phyloP scores from a whole-genome alignment of 805 yeast genomes.

The Kuraishia cidri region DNA sequence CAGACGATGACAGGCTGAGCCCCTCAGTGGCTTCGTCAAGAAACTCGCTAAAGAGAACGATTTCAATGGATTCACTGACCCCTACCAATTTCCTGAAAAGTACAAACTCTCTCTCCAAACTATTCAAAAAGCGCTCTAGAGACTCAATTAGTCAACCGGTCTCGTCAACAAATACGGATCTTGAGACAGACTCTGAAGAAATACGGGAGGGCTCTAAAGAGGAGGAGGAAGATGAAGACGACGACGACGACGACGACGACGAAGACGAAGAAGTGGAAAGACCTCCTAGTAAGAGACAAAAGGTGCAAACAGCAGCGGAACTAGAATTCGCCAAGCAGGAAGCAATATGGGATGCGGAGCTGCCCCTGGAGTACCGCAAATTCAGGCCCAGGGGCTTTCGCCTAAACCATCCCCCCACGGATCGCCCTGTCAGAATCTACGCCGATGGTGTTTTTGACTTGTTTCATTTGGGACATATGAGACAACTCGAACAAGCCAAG shows the following conservation, averaged over 20 bases:
- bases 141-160: too few species aligned
- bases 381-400: slow-evolving; percentile 74
- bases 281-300: too few species aligned
- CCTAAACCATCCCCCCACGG: slow-evolving; percentile 76
- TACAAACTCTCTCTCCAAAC: slow-evolving; percentile 1
- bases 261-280: too few species aligned
- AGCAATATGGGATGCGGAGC: slow-evolving; percentile 44
- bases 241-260: too few species aligned
- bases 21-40: not conserved
- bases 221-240: too few species aligned
- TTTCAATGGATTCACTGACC: slow-evolving; percentile 2
- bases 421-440: slow-evolving; percentile 84
- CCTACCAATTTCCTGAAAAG: slow-evolving; percentile 1
- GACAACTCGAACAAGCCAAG: slow-evolving; percentile 94
- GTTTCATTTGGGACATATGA: slow-evolving; percentile 96
- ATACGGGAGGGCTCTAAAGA: not conserved
- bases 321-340: slow-evolving; percentile 1
- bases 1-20: too few species aligned
- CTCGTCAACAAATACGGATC: too few species aligned
- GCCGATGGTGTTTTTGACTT: slow-evolving; percentile 98
- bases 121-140: too few species aligned
- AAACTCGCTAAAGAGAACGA: slow-evolving; percentile 1
- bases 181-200: slow-evolving; percentile 1
- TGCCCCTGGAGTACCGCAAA: slow-evolving; percentile 65
- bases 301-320: not conserved